Evolutionary conservation across 2,329 filamentous ascomycete species (phyloP), one percentile per base, ranked within the genome.

Genomic region (Pseudogymnoascus verrucosus): DNA sequence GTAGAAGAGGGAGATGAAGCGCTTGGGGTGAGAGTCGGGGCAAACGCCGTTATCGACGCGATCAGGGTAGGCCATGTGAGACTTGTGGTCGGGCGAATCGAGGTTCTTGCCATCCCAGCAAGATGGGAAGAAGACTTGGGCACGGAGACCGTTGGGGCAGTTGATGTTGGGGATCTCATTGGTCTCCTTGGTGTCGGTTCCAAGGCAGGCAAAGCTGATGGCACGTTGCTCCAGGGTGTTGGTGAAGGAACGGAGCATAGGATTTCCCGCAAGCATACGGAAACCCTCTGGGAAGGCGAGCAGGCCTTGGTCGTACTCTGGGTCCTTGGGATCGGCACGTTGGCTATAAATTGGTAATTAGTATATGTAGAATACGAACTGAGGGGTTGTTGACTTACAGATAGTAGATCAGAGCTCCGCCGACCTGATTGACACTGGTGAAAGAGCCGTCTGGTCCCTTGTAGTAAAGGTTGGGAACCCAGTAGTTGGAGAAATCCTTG

Each of bases 401-500:
- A 69, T 87, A 86, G 73, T 87, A 88, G 63, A 85, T 78, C n/a
- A 78, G 77, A 51, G 73, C 78, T 63, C 83, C 82, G 12, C 82
- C 82, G 47, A 77, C 74, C 62, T 74, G 76, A 1, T 69, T 62
- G 12, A 78, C 75, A 10, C 73, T 69, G 63, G 78, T 77, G 70
- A 88, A 85, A 63, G 77, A 82, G 11, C 85, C 85, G 69, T 86
- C 82, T 47, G 79, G 70, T 51, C 80, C 78, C 64, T 81, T 74
- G 64, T 77, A 78, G 70, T 83, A 85, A 1, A 89, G 75, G 65
- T 79, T 78, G 0, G 87, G 87, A 14, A 83, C 84, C 87, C 88
- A 90, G 75, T 90, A 90, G 70, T 84, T 88, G 63, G 82, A 87
- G 64, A 83, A 76, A 72, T 89, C 87, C 66, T 83, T 76, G 28